Percentiles rank a stretch among this genome's conserved stretches.
phyloP scores from a whole-genome alignment of 306 rosid species.

The Corylus heterophylla region DNA sequence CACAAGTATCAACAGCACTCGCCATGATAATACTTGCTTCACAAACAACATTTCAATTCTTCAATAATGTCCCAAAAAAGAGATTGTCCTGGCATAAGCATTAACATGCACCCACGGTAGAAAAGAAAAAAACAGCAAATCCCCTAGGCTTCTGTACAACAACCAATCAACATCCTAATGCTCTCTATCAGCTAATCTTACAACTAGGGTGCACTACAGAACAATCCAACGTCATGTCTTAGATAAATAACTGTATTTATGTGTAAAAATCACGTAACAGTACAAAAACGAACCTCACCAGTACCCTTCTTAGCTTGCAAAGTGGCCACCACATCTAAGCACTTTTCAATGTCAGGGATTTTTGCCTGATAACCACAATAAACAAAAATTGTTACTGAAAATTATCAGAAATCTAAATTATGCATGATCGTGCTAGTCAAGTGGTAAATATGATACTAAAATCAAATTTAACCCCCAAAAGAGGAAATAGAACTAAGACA shows the following conservation, averaged over 20 bases:
- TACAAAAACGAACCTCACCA: constrained; percentile 84
- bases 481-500: neutral
- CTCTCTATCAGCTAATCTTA: constrained; percentile 1
- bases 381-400: constrained; percentile 20
- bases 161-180: neutral
- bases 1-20: neutral
- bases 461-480: neutral
- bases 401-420: neutral
- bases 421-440: neutral
- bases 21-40: neutral
- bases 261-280: constrained; percentile 2
- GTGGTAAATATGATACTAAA: neutral
- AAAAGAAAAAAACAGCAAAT: neutral
- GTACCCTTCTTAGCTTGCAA: constrained; percentile 90
- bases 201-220: neutral
- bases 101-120: neutral
- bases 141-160: neutral
- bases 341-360: constrained; percentile 93
- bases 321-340: constrained; percentile 79
- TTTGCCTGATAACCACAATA: constrained; percentile 68
- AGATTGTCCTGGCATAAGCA: neutral
- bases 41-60: neutral
- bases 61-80: neutral
- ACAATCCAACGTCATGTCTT: neutral
- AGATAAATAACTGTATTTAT: neutral